Evolutionary conservation across 2,329 filamentous ascomycete species (phyloP).

Genomic region (Fusarium tuaranense): DNA sequence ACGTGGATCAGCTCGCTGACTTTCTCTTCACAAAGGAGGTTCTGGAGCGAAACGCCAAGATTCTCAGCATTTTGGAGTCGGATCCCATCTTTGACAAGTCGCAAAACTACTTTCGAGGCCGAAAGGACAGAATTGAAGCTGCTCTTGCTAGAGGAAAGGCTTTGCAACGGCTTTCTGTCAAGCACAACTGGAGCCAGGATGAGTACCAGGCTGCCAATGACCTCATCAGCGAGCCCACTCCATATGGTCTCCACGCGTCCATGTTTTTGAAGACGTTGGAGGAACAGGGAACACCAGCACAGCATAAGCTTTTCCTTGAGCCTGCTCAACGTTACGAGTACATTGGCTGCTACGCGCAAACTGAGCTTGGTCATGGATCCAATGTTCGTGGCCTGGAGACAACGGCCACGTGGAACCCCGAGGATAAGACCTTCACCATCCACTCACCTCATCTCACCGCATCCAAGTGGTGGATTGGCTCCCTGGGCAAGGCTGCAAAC

Average conservation of each 20-base stretch:
- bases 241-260: constrained; percentile 76
- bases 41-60: constrained; percentile 68
- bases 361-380: constrained; percentile 82
- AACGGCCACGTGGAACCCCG: constrained; percentile 77
- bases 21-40: constrained; percentile 77
- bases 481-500: constrained; percentile 80
- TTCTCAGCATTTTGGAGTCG: constrained; percentile 73
- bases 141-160: constrained; percentile 78
- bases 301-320: constrained; percentile 79
- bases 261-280: constrained; percentile 68
- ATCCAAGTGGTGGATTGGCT: constrained; percentile 89
- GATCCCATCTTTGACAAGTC: constrained; percentile 83
- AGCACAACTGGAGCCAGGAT: constrained; percentile 76
- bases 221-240: constrained; percentile 78
- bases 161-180: constrained; percentile 72
- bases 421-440: constrained; percentile 80
- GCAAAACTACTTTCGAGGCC: constrained; percentile 79
- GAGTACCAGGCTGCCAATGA: constrained; percentile 75
- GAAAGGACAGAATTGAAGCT: constrained; percentile 75
- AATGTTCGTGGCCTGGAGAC: constrained; percentile 81
- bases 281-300: constrained; percentile 79
- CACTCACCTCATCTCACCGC: constrained; percentile 80
- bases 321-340: constrained; percentile 76
- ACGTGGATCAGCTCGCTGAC: constrained; percentile 74
- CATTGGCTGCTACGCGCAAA: constrained; percentile 85